These are phyloP conservation scores for Populus hybrid DNA, from an alignment of 441 rosid species.

Conservation along the genomic window DNA sequence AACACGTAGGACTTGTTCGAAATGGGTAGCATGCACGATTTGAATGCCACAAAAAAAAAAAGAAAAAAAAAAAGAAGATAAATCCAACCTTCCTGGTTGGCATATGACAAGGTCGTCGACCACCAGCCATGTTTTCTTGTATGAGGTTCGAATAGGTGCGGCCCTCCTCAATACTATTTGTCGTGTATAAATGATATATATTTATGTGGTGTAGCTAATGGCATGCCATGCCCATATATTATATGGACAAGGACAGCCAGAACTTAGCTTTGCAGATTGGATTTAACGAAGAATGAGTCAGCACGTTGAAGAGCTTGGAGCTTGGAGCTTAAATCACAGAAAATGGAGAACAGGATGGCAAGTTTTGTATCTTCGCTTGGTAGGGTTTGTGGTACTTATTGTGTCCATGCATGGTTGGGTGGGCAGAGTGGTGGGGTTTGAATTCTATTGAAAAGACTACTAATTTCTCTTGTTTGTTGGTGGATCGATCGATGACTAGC, in stretches of 20 bases:
- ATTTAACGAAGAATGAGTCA: background rate
- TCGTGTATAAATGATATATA: background rate
- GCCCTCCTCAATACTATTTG: background rate
- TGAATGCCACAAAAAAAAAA: conserved; percentile 14
- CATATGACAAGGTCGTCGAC: conserved; percentile 19
- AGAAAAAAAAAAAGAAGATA: background rate
- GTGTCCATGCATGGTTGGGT: conserved; percentile 26
- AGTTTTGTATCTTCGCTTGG: conserved; percentile 1
- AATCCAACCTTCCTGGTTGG: conserved; percentile 9
- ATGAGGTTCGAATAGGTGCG: background rate
- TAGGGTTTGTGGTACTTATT: conserved; percentile 11
- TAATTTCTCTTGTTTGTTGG: background rate
- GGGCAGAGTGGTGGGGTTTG: conserved; percentile 22
- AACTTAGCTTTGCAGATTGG: background rate
- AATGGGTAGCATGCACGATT: conserved; percentile 14
- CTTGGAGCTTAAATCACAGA: background rate
- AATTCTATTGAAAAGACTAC: background rate
- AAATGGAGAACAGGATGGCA: background rate
- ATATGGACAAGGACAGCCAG: conserved; percentile 18
- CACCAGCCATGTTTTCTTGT: conserved; percentile 6
- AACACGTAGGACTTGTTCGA: conserved; percentile 16
- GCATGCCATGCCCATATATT: conserved; percentile 9
- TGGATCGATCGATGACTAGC: background rate
- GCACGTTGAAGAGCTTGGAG: background rate
- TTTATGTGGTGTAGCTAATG: conserved; percentile 11